phyloP scores from a whole-genome alignment of 371 early-diverging fungal species.

The Apophysomyces variabilis region DNA sequence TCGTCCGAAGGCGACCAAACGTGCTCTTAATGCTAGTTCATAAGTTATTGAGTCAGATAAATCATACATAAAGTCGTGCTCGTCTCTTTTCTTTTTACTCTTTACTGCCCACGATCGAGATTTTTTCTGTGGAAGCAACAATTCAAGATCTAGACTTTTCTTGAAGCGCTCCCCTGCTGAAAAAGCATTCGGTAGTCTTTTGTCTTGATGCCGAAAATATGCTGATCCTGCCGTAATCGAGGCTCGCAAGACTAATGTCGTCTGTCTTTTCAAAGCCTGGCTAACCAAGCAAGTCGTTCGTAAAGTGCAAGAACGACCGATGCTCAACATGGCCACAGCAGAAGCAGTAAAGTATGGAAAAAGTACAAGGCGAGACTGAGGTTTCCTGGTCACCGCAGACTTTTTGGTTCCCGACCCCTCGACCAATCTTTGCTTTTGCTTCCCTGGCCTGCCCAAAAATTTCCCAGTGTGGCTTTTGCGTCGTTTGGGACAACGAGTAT shows the following conservation, averaged over 20 bases:
- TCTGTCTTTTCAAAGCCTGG: background rate
- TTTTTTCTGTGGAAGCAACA: background rate
- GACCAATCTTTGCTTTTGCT: background rate
- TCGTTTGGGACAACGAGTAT: too few relatives aligned
- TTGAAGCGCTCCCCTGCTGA: background rate
- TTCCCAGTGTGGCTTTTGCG: background rate
- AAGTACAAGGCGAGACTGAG: too few relatives aligned
- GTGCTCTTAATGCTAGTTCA: conserved; percentile 2
- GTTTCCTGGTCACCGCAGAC: too few relatives aligned
- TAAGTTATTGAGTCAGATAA: background rate
- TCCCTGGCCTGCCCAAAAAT: background rate
- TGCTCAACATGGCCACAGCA: background rate
- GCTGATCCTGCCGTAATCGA: conserved; percentile 4
- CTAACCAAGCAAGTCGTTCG: background rate
- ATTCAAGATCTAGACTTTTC: background rate
- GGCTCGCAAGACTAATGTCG: background rate
- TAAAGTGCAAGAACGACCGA: conserved; percentile 1
- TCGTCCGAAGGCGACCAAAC: conserved; percentile 10
- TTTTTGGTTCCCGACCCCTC: too few relatives aligned
- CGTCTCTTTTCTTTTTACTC: background rate
- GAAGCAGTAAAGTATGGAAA: background rate
- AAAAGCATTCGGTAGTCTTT: background rate
- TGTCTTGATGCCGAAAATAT: background rate
- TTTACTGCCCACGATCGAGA: background rate
- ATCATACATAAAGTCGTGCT: background rate